Evolutionary conservation across 1,284 basidiomycete genomes (phyloP).

Genomic region (Ceratobasidium sp.): DNA sequence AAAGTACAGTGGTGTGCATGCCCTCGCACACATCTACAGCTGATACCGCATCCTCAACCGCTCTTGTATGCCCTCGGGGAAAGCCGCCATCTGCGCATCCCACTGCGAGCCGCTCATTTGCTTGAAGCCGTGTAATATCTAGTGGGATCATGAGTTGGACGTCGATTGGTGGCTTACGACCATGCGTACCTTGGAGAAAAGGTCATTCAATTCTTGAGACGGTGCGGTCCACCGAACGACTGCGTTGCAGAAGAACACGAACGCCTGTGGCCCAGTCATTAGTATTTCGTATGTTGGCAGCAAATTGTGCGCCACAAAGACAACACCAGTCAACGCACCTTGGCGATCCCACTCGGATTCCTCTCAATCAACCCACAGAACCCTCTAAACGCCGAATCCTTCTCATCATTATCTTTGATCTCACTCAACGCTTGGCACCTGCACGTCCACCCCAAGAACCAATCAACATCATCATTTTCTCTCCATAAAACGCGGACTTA

Average conservation of each 20-base stretch:
- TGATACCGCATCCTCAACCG: conserved; percentile 79
- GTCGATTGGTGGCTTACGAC: not conserved
- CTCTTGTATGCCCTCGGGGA: conserved; percentile 83
- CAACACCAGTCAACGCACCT: no score
- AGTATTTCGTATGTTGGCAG: no score
- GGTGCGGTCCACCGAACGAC: conserved; percentile 93
- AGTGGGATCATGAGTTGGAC: conserved; percentile 47
- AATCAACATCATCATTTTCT: no score
- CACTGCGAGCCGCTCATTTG: conserved; percentile 82
- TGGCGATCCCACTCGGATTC: conserved; percentile 91
- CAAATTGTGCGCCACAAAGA: no score
- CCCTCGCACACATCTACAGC: conserved; percentile 61
- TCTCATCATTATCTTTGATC: conserved; percentile 99
- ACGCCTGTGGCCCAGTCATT: conserved; percentile 64
- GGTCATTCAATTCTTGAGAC: conserved; percentile 85
- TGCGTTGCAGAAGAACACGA: conserved; percentile 97
- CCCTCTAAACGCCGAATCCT: conserved; percentile 99
- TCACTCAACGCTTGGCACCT: conserved; percentile 94
- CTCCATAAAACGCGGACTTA: no score
- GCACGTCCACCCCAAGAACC: not conserved
- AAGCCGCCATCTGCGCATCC: conserved; percentile 76
- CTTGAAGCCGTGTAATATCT: conserved; percentile 85
- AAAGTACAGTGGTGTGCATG: conserved; percentile 13
- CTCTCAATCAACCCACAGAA: conserved; percentile 95
- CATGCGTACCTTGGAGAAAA: conserved; percentile 74